phyloP scores from a whole-genome alignment of 2,329 filamentous ascomycete species.

The Scorias spongiosa region DNA sequence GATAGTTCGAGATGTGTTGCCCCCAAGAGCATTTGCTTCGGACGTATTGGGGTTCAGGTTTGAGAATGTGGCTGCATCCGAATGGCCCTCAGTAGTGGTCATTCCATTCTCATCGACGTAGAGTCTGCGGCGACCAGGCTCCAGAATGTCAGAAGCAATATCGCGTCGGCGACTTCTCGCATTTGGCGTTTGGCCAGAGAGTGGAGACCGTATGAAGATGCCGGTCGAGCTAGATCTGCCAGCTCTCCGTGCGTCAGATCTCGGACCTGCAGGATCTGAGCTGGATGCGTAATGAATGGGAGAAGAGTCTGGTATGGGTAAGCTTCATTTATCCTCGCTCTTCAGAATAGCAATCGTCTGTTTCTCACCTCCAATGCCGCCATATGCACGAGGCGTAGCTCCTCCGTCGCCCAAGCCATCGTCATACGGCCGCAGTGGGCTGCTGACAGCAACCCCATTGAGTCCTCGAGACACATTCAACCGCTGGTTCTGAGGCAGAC shows the following conservation, averaged over 20 bases:
- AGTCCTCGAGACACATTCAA: conserved; percentile 14
- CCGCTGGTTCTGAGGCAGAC: conserved; percentile 10
- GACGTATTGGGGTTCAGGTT: conserved; percentile 70
- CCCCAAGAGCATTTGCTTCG: conserved; percentile 77
- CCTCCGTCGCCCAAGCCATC: conserved; percentile 39
- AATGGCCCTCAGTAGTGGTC: conserved; percentile 36
- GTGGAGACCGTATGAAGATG: conserved; percentile 59
- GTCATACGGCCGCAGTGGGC: conserved; percentile 25
- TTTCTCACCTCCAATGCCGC: conserved; percentile 45
- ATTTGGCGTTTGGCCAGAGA: conserved; percentile 36
- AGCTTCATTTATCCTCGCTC: conserved; percentile 5
- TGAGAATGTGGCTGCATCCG: conserved; percentile 48
- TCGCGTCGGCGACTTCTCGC: conserved; percentile 62
- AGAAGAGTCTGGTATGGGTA: conserved; percentile 55
- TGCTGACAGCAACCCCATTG: conserved; percentile 33
- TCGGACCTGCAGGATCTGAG: conserved; percentile 40
- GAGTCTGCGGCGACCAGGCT: conserved; percentile 39
- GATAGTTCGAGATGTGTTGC: conserved; percentile 66
- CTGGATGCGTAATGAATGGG: conserved; percentile 83
- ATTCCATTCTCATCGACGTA: conserved; percentile 52
- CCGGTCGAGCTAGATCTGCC: conserved; percentile 53
- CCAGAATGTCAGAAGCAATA: conserved; percentile 65
- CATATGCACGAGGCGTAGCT: conserved; percentile 55
- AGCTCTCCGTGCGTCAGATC: conserved; percentile 36
- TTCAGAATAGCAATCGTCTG: background rate